Conservation (phyloP, 169 alveolate species). For the Amoebophrya sp. region DNA sequence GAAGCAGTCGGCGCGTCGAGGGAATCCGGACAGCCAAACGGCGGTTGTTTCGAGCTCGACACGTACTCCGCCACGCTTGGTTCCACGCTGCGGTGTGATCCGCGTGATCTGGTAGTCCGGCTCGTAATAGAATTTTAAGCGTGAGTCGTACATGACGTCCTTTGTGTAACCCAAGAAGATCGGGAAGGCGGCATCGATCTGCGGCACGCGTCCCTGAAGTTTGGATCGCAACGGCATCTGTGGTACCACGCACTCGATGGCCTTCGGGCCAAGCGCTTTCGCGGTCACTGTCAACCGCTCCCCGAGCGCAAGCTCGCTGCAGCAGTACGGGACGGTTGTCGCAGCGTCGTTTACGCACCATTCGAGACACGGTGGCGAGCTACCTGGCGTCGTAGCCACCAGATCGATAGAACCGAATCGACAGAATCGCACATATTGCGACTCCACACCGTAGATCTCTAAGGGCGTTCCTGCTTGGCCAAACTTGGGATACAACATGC, state of each 20-base stretch:
- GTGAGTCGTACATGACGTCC: neutral
- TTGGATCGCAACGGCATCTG: constrained; percentile 5
- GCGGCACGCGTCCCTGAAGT: neutral
- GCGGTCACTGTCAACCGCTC: neutral
- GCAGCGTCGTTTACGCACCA: constrained; percentile 24
- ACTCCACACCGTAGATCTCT: neutral
- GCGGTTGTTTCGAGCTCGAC: neutral
- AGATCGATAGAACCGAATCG: neutral
- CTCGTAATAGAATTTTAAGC: neutral
- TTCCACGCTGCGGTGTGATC: neutral
- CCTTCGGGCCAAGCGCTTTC: neutral
- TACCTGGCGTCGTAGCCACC: neutral
- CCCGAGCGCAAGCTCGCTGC: neutral
- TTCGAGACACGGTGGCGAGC: neutral
- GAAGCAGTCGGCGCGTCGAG: constrained; percentile 23
- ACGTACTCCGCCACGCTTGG: neutral
- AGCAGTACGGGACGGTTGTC: neutral
- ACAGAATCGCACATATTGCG: neutral
- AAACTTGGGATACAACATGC: neutral
- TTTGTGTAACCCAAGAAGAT: neutral
- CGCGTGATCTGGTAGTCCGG: constrained; percentile 18
- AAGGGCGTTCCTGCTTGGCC: constrained; percentile 1
- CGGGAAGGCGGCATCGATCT: constrained; percentile 19
- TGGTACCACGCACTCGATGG: neutral
- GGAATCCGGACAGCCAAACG: neutral